phyloP scores from a whole-genome alignment of 371 early-diverging fungal species.

The Gilbertella persicaria region DNA sequence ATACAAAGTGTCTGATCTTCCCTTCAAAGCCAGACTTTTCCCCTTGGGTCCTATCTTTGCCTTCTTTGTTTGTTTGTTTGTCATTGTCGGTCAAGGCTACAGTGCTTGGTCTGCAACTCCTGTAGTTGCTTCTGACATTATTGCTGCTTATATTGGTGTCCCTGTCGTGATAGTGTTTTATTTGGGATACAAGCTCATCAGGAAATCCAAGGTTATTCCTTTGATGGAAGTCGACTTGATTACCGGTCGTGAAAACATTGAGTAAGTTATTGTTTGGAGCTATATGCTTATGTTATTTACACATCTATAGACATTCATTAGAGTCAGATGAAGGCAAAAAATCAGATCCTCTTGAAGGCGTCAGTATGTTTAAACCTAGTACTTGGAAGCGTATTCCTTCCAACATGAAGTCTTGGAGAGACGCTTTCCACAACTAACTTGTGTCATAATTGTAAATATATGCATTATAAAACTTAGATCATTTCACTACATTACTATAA shows the following conservation, averaged over 20 bases:
- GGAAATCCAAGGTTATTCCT: constrained; percentile 56
- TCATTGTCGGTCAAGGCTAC: constrained; percentile 70
- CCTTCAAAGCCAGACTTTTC: constrained; percentile 71
- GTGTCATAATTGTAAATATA: too few relatives aligned
- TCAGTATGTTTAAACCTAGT: constrained; percentile 38
- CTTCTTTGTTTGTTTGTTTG: constrained; percentile 52
- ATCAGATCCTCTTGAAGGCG: constrained; percentile 42
- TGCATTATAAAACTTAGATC: too few relatives aligned
- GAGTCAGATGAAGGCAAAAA: constrained; percentile 27
- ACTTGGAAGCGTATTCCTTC: constrained; percentile 48
- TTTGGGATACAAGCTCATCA: constrained; percentile 56
- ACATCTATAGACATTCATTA: constrained; percentile 17
- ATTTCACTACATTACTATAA: too few relatives aligned
- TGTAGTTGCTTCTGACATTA: constrained; percentile 23
- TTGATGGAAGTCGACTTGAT: constrained; percentile 61
- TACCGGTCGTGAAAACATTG: constrained; percentile 49
- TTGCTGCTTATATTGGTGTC: constrained; percentile 45
- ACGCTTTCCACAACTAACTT: constrained; percentile 39
- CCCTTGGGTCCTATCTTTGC: constrained; percentile 74
- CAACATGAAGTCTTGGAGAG: constrained; percentile 44
- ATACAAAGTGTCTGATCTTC: constrained; percentile 62
- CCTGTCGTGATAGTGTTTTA: constrained; percentile 38
- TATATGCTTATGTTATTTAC: neutral
- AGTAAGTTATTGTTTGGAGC: constrained; percentile 7
- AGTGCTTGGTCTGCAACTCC: constrained; percentile 37